phyloP scores from a whole-genome alignment of 192 early-diverging fungal species.

The Radiomyces spectabilis region DNA sequence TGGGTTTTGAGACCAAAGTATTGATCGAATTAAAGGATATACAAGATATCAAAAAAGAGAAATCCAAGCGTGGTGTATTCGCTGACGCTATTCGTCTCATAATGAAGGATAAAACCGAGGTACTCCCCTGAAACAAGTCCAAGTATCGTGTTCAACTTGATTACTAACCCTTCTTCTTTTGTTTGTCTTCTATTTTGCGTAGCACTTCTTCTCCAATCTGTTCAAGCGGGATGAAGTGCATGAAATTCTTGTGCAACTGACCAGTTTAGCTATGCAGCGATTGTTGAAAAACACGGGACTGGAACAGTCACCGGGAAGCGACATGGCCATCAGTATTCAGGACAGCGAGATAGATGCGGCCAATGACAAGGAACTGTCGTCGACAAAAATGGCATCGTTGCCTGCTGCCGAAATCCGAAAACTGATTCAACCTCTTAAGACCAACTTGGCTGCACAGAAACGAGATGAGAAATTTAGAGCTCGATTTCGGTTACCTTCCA shows the following conservation, averaged over 20 bases:
- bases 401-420: slow-evolving; percentile 10
- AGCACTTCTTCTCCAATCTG: slow-evolving; percentile 74
- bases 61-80: slow-evolving; percentile 82
- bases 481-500: slow-evolving; percentile 72
- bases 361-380: not conserved
- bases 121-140: slow-evolving; percentile 29
- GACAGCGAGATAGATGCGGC: not conserved
- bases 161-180: not conserved
- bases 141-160: not conserved
- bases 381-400: not conserved
- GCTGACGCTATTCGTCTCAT: slow-evolving; percentile 84
- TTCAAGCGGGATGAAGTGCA: slow-evolving; percentile 79
- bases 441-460: slow-evolving; percentile 67
- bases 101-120: slow-evolving; percentile 74
- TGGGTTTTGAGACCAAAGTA: slow-evolving; percentile 88
- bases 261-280: slow-evolving; percentile 67
- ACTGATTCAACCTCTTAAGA: slow-evolving; percentile 39
- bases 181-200: not conserved
- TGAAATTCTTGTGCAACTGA: slow-evolving; percentile 76
- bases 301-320: slow-evolving; percentile 52
- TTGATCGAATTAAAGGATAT: slow-evolving; percentile 90
- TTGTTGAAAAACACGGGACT: slow-evolving; percentile 68
- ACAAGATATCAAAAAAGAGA: slow-evolving; percentile 76
- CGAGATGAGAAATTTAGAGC: slow-evolving; percentile 71
- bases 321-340: not conserved